Evolutionary conservation across 192 early-diverging fungal genomes (phyloP).

Genomic region (Rhizophagus clarus): DNA sequence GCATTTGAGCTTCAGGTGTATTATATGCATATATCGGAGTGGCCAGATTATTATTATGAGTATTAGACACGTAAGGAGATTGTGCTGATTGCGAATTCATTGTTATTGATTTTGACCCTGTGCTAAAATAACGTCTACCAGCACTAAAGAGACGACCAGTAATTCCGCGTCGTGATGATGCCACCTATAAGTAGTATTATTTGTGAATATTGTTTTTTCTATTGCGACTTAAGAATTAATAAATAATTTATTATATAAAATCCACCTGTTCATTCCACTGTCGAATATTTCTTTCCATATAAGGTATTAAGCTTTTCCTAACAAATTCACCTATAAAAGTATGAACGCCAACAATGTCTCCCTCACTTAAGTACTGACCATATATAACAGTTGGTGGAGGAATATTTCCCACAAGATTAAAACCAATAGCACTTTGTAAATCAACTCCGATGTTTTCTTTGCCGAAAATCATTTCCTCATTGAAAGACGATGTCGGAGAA

Average conservation of each 20-base stretch:
- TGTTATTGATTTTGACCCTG: constrained; percentile 43
- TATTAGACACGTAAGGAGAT: constrained; percentile 40
- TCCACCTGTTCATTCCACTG: constrained; percentile 82
- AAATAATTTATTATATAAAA: neutral
- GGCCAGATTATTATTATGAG: constrained; percentile 36
- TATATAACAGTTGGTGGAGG: constrained; percentile 43
- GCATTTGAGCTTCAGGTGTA: constrained; percentile 90
- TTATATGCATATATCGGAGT: constrained; percentile 59
- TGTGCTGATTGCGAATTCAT: constrained; percentile 45
- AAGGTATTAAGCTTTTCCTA: constrained; percentile 76
- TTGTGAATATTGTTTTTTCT: neutral
- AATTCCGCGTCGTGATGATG: constrained; percentile 81
- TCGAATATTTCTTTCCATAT: constrained; percentile 87
- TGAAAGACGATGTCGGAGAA: constrained; percentile 37
- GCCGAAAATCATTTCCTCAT: constrained; percentile 37
- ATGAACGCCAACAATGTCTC: constrained; percentile 57
- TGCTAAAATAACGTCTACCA: constrained; percentile 82
- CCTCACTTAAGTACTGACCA: constrained; percentile 54
- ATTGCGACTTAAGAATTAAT: neutral
- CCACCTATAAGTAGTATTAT: constrained; percentile 48
- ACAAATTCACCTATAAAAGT: constrained; percentile 61
- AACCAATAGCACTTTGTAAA: constrained; percentile 35
- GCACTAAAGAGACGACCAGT: constrained; percentile 88
- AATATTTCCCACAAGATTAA: constrained; percentile 29
- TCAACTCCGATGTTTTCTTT: constrained; percentile 40